Conservation (phyloP, 169 alveolate species). For the Eimeria necatrix region DNA sequence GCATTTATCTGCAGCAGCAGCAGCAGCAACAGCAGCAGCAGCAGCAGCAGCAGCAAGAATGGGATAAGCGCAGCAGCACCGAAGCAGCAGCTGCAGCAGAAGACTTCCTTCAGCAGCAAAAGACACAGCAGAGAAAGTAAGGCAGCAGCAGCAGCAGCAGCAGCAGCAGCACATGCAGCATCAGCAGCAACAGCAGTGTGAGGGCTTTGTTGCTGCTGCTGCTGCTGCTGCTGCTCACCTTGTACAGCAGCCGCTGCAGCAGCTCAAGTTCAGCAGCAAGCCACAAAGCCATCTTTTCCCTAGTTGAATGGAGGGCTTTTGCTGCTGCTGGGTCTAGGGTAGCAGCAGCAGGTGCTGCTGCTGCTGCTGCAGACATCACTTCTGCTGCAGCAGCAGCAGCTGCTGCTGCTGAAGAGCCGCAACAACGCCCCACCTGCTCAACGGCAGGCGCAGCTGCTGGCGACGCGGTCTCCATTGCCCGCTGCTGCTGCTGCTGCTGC, state of each 20-base stretch:
- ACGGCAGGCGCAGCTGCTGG: not conserved
- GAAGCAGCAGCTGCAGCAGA: too few species aligned
- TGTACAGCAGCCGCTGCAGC: slow-evolving; percentile 21
- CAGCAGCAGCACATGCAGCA: not conserved
- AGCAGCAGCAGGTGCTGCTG: not conserved
- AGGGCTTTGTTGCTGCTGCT: not conserved
- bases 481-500: too few species aligned
- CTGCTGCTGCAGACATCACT: not conserved
- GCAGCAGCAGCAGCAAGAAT: not conserved
- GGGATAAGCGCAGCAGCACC: not conserved
- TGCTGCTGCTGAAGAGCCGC: too few species aligned
- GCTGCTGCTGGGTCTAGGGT: too few species aligned
- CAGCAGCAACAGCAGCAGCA: not conserved
- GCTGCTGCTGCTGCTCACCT: not conserved
- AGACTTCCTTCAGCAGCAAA: not conserved
- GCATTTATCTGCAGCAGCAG: not conserved
- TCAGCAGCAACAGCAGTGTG: not conserved
- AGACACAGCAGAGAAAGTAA: not conserved
- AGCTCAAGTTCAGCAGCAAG: not conserved
- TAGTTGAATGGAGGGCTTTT: not conserved
- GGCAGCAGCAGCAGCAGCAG: not conserved
- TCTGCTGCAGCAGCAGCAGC: not conserved
- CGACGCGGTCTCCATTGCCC: not conserved
- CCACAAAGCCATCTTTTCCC: not conserved
- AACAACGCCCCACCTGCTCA: not conserved